phyloP scores from a whole-genome alignment of 75 land plant genomes.

The Sequoia sempervirens region DNA sequence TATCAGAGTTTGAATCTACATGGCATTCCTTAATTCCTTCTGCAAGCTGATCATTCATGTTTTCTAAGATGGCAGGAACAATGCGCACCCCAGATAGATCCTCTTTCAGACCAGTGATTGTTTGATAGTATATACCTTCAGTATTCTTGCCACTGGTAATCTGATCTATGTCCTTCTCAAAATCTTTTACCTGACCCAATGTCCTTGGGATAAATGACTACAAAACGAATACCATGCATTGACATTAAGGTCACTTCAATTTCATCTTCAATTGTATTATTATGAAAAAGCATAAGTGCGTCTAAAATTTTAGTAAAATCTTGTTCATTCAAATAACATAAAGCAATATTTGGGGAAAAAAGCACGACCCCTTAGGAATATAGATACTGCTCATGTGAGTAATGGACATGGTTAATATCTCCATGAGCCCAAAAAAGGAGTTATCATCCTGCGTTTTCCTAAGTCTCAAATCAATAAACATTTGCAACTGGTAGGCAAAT shows the following conservation, averaged over 20 bases:
- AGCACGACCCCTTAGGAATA: background rate
- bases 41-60: background rate
- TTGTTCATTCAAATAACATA: background rate
- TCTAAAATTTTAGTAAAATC: background rate
- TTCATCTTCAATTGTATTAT: background rate
- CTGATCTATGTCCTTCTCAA: conserved; percentile 64
- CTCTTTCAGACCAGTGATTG: conserved; percentile 72
- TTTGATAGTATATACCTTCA: conserved; percentile 78
- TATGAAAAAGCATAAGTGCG: background rate
- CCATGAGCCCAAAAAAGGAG: too few species aligned
- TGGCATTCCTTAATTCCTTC: background rate
- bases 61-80: conserved; percentile 16
- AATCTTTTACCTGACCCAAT: conserved; percentile 71
- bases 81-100: conserved; percentile 43
- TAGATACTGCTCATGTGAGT: background rate
- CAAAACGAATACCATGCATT: conserved; percentile 6
- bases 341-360: background rate
- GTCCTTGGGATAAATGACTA: conserved; percentile 82
- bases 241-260: background rate
- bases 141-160: conserved; percentile 72
- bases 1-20: background rate
- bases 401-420: background rate
- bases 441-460: too few species aligned
- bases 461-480: too few species aligned
- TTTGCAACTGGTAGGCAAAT: too few species aligned